Evolutionary conservation across 2,329 filamentous ascomycete genomes (phyloP), one percentile per base, ranked within the genome.

Genomic region (Apiospora rasikravindrae): DNA sequence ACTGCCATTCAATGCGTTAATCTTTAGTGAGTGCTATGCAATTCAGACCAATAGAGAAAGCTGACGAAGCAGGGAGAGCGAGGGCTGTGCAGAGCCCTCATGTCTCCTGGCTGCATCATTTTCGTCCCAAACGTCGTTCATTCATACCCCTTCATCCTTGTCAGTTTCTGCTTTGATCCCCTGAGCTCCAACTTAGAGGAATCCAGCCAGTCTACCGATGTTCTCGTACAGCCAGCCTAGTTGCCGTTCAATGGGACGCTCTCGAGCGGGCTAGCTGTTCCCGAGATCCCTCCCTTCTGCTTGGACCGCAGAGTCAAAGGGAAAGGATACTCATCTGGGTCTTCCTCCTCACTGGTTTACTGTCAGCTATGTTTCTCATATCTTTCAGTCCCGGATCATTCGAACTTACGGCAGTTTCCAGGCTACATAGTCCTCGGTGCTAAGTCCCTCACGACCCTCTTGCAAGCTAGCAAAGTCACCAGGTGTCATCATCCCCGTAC

Each of bases 401-500:
- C 24, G 13, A 95, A 95, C 95, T 93, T 89, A 98, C 93, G 96
- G 96, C 73, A 98, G 86, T 85, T 97, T 98, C 96, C 96, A 99
- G 44, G 96, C 93, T 79, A 98, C 94, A 82, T 99, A 98, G 81
- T 99, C 96, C 84, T 99, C 96, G 0, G 96, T 98, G 84, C 89
- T 96, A 77, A 99, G 85, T 0, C 96, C 95, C 82, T 99, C 96
- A 61, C 93, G 92, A 64, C 95, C 94, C 83, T 99, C 96, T 83
- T 98, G 96, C 71, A 99, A 86, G 77, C 94, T 98, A 40, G 95
- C 96, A 87, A 98, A 98, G 83, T 99, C 96, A 67, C 96, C 96
- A 10, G 96, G 96, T 0, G 96, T 99, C 96, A 99, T 98, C 95
- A 98, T 98, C 70, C 96, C 96, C 61, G 92, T 92, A 45, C 95